Conservation (phyloP, 2,329 filamentous ascomycete genomes). For the Rosellinia necatrix region DNA sequence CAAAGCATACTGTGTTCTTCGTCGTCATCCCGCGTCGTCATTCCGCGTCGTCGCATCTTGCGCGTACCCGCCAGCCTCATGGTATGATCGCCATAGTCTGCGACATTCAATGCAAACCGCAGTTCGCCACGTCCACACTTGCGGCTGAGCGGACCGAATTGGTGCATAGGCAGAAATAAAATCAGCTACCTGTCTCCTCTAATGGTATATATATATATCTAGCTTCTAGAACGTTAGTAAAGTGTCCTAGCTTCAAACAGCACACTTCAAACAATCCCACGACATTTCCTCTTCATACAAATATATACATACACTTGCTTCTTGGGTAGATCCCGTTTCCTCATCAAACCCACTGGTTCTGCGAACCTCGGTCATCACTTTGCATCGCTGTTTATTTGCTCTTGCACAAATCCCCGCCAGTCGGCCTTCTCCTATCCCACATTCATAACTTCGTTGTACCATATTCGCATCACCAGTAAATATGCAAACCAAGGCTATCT, state of each 20-base stretch:
- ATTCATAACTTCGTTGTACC: no score
- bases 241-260: not conserved
- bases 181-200: not conserved
- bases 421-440: conserved; percentile 3
- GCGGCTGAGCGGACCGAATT: conserved; percentile 7
- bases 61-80: not conserved
- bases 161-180: not conserved
- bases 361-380: no score
- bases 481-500: conserved; percentile 32
- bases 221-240: not conserved
- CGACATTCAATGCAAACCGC: conserved; percentile 11
- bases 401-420: no score
- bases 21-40: no score
- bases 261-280: no score
- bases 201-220: not conserved
- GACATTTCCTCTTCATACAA: no score
- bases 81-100: conserved; percentile 19
- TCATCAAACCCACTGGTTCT: conserved; percentile 28
- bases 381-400: no score
- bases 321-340: conserved; percentile 30
- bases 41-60: conserved; percentile 11
- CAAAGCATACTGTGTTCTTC: no score
- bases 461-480: conserved; percentile 5
- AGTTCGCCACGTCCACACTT: not conserved
- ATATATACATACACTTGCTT: conserved; percentile 18